Percentiles rank a stretch among this genome's conserved stretches.
These are phyloP conservation scores for Magnolia kwangsiensis DNA, from an alignment of 164 flowering plant genomes.

Conservation along the genomic window DNA sequence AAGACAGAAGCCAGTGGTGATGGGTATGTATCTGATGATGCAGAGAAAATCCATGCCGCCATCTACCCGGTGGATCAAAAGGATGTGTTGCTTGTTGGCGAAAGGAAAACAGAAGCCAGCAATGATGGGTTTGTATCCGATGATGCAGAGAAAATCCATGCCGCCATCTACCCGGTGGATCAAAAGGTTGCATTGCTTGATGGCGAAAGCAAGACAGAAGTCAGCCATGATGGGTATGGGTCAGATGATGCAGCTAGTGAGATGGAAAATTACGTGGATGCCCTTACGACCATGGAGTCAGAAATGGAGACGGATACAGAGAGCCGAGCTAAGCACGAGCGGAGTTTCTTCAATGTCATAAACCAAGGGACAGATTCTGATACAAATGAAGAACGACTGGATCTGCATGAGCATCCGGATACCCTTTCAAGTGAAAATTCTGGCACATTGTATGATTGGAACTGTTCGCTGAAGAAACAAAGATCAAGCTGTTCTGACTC, in stretches of 20 bases:
- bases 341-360: conserved; percentile 15
- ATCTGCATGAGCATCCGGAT: conserved; percentile 37
- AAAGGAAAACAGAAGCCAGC: neutral
- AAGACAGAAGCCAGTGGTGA: conserved; percentile 28
- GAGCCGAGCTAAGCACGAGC: conserved; percentile 30
- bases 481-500: conserved; percentile 39
- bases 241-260: conserved; percentile 79
- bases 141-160: conserved; percentile 18
- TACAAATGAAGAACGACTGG: conserved; percentile 36
- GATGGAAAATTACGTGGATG: conserved; percentile 77
- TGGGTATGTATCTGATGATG: conserved; percentile 55
- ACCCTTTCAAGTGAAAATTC: conserved; percentile 56
- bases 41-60: neutral
- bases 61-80: neutral
- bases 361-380: conserved; percentile 33
- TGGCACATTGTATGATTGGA: conserved; percentile 50
- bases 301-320: conserved; percentile 76
- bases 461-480: conserved; percentile 34
- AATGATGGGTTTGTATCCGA: neutral
- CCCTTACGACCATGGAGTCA: conserved; percentile 75
- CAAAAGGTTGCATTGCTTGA: conserved; percentile 37
- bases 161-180: conserved; percentile 19
- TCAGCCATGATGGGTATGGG: conserved; percentile 29
- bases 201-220: conserved; percentile 27
- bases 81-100: conserved; percentile 6